Conservation (phyloP, 2,329 filamentous ascomycete species). For the Talaromyces piceae region DNA sequence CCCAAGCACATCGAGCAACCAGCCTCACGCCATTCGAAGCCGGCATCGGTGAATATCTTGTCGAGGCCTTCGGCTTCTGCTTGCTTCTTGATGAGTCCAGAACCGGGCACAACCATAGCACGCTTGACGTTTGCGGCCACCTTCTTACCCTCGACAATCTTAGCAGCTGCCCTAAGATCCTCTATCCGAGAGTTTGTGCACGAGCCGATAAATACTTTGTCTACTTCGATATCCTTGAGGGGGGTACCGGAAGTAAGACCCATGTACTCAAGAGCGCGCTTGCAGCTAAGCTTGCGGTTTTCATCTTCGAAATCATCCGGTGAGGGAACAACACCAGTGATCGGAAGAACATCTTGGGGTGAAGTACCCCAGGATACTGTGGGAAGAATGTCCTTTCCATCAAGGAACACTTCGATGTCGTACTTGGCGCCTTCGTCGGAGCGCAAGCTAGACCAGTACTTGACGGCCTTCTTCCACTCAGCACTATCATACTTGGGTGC, state of each 20-base stretch:
- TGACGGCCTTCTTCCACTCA: constrained; percentile 81
- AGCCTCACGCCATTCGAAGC: constrained; percentile 96
- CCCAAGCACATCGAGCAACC: constrained; percentile 98
- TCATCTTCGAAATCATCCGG: constrained; percentile 79
- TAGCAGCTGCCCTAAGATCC: constrained; percentile 80
- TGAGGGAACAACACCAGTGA: constrained; percentile 81
- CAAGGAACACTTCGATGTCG: constrained; percentile 81
- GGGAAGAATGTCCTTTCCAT: constrained; percentile 86
- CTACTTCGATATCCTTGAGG: constrained; percentile 84
- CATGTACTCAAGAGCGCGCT: constrained; percentile 91
- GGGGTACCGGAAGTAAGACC: constrained; percentile 76
- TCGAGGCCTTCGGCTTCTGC: constrained; percentile 89
- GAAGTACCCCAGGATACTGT: constrained; percentile 97
- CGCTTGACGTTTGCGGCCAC: constrained; percentile 82
- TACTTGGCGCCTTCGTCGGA: constrained; percentile 85
- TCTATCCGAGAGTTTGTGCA: constrained; percentile 98
- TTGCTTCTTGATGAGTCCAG: constrained; percentile 84
- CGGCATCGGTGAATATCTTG: constrained; percentile 83
- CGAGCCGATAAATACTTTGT: constrained; percentile 97
- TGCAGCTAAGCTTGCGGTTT: constrained; percentile 70
- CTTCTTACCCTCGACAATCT: constrained; percentile 79
- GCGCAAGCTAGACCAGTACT: constrained; percentile 79
- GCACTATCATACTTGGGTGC: constrained; percentile 76
- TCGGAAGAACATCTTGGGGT: constrained; percentile 91
- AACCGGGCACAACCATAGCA: constrained; percentile 94